Evolutionary conservation across 352 stramenopile species (phyloP).

Genomic region (Phytophthora europaea): DNA sequence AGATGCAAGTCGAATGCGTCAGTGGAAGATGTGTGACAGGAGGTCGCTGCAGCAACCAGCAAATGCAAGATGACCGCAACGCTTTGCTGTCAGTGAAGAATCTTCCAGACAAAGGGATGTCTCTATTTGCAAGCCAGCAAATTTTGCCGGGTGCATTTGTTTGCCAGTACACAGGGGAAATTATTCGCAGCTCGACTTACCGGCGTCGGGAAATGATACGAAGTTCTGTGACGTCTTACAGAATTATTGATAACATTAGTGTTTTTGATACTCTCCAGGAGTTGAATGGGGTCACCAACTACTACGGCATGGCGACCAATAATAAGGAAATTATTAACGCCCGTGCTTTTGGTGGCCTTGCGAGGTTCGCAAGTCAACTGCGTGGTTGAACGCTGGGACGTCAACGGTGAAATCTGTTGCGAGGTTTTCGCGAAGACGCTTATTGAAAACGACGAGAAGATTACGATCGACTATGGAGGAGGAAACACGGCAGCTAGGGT

Average conservation of each 20-base stretch:
- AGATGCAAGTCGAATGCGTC: slow-evolving; percentile 26
- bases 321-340: slow-evolving; percentile 9
- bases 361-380: slow-evolving; percentile 11
- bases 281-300: slow-evolving; percentile 5
- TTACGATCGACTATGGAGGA: slow-evolving; percentile 6
- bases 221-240: background rate
- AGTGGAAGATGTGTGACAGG: background rate
- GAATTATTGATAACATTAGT: background rate
- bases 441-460: slow-evolving; percentile 3
- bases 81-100: slow-evolving; percentile 6
- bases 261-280: background rate
- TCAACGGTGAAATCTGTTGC: slow-evolving; percentile 7
- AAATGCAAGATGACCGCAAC: slow-evolving; percentile 7
- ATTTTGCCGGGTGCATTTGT: slow-evolving; percentile 11
- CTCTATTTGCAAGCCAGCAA: background rate
- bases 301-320: background rate
- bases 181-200: background rate
- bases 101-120: slow-evolving; percentile 11
- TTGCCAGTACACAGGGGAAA: slow-evolving; percentile 16
- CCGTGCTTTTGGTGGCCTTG: background rate
- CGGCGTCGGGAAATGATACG: slow-evolving; percentile 1
- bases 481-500: no score
- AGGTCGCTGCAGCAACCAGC: slow-evolving; percentile 20
- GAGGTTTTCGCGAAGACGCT: background rate
- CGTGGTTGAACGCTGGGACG: slow-evolving; percentile 11